A percentile compares a stretch with the other conserved stretches of the same genome.
phyloP scores from a whole-genome alignment of 1,284 basidiomycete species.

The Gymnopus androsaceus region DNA sequence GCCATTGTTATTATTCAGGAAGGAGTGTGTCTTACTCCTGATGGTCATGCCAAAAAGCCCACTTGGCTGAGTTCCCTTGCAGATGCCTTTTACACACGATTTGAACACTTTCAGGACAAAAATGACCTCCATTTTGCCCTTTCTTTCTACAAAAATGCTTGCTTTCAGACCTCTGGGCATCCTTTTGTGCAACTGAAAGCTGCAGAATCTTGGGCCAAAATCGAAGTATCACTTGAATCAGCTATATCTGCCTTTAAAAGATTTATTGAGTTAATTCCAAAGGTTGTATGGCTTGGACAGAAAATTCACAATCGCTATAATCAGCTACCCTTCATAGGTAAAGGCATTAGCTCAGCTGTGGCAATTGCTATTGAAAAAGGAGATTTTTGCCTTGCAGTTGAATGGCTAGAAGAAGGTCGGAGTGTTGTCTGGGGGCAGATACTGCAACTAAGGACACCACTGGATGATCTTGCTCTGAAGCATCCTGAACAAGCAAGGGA shows the following conservation, averaged over 20 bases:
- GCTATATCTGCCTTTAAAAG: not conserved
- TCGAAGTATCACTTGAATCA: not conserved
- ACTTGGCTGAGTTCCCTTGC: too few relatives aligned
- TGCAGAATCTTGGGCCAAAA: not conserved
- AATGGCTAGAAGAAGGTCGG: conserved; percentile 12
- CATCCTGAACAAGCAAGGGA: conserved; percentile 1
- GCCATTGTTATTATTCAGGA: too few relatives aligned
- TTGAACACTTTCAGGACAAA: too few relatives aligned
- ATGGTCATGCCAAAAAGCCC: too few relatives aligned
- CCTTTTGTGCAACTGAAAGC: not conserved
- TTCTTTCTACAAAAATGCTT: too few relatives aligned
- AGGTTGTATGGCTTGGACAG: conserved; percentile 4
- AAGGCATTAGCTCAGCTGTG: conserved; percentile 1
- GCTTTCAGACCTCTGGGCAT: not conserved
- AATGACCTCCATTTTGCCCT: too few relatives aligned
- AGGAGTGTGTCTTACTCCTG: too few relatives aligned
- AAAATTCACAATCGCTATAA: not conserved
- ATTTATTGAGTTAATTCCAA: conserved; percentile 5
- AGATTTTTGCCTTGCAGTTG: not conserved
- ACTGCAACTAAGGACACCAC: conserved; percentile 3
- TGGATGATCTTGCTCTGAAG: conserved; percentile 5
- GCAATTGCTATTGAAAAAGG: not conserved
- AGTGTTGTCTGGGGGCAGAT: conserved; percentile 11
- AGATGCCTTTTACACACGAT: too few relatives aligned
- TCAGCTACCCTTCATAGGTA: not conserved